phyloP scores from a whole-genome alignment of 2,329 filamentous ascomycete genomes.

The Diaporthe sp. region DNA sequence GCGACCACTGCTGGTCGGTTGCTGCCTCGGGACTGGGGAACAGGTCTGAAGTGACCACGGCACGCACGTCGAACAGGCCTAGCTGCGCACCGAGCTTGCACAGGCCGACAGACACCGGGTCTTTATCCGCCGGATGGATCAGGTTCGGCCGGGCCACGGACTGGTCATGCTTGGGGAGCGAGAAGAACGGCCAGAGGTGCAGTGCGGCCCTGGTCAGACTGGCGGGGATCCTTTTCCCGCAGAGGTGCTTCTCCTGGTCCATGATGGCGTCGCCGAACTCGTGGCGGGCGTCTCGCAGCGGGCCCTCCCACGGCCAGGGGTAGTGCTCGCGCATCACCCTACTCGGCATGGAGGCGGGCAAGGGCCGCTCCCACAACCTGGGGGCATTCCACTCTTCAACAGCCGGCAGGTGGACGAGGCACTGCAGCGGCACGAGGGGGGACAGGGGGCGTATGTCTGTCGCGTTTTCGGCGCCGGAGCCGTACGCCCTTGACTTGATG shows the following conservation, averaged over 20 bases:
- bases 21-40: not conserved
- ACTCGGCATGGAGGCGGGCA: not conserved
- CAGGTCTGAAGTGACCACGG: not conserved
- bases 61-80: constrained; percentile 7
- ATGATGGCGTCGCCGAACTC: constrained; percentile 1
- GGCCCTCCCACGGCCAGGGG: constrained; percentile 11
- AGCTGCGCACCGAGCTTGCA: constrained; percentile 8
- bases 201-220: not conserved
- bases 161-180: constrained; percentile 1
- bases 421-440: constrained; percentile 3
- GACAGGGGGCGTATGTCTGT: constrained; percentile 11
- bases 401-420: constrained; percentile 7
- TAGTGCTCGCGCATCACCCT: constrained; percentile 9
- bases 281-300: constrained; percentile 9
- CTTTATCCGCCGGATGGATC: not conserved
- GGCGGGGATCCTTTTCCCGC: not conserved
- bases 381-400: not conserved
- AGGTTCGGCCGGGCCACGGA: constrained; percentile 6
- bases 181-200: constrained; percentile 6
- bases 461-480: not conserved
- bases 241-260: constrained; percentile 1
- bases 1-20: constrained; percentile 2
- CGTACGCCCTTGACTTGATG: constrained; percentile 3
- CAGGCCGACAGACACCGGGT: constrained; percentile 1
- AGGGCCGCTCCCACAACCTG: not conserved